Base-by-base conservation (phyloP, 2,329 filamentous ascomycete species). In the Diplodia scrobiculata region DNA sequence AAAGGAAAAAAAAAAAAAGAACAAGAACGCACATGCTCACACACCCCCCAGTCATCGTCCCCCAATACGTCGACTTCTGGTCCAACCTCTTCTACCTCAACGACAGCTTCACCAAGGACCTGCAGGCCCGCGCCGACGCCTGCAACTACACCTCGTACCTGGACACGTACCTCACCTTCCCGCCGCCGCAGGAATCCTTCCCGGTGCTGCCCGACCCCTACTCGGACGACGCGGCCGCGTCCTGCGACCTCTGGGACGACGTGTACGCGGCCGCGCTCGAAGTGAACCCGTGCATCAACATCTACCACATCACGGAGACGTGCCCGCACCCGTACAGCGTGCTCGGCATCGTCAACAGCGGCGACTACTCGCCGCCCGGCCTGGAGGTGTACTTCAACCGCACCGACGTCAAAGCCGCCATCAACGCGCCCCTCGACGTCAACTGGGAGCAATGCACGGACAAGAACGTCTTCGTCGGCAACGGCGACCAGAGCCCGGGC, bases 211-310 rank as follows among this genome's bases (percentile, higher is more conserved):
- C 74, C 6, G 70, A 73, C 45, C 63, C 68, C 38, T 62, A 62
- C 45, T 4, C 13, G 3, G 51, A 65, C 13, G 27, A 25, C 1
- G 14, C 13, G 11, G 53, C n/a, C n/a, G 45, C 51, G 1, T 14
- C 41, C 3, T 65, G 63, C 27, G 79, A 80, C 67, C 70, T 78
- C 51, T 80, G 78, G 66, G 76, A 79, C 66, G 74, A 74, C 58
- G 74, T 78, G 38, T 77, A 76, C 69, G 54, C 70, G 11, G 80
- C 79, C 2, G 74, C 77, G 4, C 69, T 80, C 1, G 77, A 77
- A 50, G 73, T 78, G 19, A 83, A 83, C 68, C 81, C 81, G 0
- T 84, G 81, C 73, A 83, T 83, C 75, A 81, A 83, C 71, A 77
- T 81, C 59, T 83, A 83, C 70, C 77, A 81, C 70, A 80, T 82